Evolutionary conservation across 1,139 yeast genomes (phyloP).

Genomic region (Lodderomyces pseudojiufengensis): DNA sequence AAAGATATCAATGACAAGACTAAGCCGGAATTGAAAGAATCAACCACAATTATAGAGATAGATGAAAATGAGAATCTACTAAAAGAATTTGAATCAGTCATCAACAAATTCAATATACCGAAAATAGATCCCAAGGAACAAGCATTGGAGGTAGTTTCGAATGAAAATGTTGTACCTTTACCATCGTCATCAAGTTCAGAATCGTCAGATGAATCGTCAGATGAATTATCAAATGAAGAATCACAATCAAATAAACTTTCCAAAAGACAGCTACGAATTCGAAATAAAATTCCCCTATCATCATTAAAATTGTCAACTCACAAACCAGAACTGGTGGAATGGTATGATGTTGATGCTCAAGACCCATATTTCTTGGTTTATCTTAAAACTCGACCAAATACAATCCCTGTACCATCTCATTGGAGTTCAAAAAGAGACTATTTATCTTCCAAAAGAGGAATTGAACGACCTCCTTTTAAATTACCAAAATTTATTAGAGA

Average conservation of each 20-base stretch:
- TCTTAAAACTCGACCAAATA: constrained; percentile 64
- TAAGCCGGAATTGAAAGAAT: not conserved
- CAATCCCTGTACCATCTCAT: constrained; percentile 76
- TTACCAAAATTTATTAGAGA: constrained; percentile 74
- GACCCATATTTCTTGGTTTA: constrained; percentile 68
- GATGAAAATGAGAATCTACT: constrained; percentile 29
- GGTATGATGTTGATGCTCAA: constrained; percentile 82
- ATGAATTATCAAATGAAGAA: not conserved
- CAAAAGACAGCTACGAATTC: constrained; percentile 45
- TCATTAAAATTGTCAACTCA: constrained; percentile 57
- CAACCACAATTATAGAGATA: constrained; percentile 2
- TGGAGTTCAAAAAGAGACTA: constrained; percentile 84
- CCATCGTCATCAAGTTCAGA: constrained; percentile 12
- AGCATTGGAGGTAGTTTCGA: not conserved
- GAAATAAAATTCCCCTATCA: constrained; percentile 62
- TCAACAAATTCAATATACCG: constrained; percentile 36
- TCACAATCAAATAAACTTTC: constrained; percentile 15
- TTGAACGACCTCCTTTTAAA: constrained; percentile 71
- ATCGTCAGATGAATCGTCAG: no score
- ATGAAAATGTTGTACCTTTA: no score
- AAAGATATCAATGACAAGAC: not conserved
- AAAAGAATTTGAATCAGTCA: constrained; percentile 38
- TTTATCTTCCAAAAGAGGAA: constrained; percentile 64
- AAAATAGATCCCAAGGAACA: constrained; percentile 1
- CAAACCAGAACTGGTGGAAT: constrained; percentile 75